Percentiles rank a stretch among this genome's conserved stretches.
phyloP scores from a whole-genome alignment of 163 green algal genomes.

The Picocystis sp. region DNA sequence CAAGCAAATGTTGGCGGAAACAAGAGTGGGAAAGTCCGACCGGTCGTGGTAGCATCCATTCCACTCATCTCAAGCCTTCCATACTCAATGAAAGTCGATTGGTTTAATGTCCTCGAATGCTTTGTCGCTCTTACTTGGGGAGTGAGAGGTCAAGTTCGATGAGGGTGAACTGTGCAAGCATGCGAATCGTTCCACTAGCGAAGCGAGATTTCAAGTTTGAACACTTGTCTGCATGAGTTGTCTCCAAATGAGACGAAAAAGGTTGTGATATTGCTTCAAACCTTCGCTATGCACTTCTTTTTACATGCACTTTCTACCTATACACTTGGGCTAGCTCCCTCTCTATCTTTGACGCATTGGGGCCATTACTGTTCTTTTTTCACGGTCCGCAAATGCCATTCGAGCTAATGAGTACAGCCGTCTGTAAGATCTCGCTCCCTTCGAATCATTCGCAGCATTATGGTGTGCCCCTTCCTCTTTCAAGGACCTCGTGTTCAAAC shows the following conservation, averaged over 20 bases:
- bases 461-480: background rate
- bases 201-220: constrained; percentile 79
- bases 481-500: constrained; percentile 54
- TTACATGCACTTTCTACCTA: constrained; percentile 17
- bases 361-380: constrained; percentile 4
- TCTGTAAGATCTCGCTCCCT: constrained; percentile 53
- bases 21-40: too few species aligned
- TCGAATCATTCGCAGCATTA: constrained; percentile 25
- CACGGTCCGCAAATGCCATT: constrained; percentile 32
- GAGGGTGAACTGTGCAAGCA: constrained; percentile 91
- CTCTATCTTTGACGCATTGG: background rate
- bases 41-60: too few species aligned
- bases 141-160: constrained; percentile 73
- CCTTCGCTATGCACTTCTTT: constrained; percentile 29
- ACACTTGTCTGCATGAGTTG: constrained; percentile 92
- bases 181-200: constrained; percentile 80
- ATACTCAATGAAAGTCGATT: constrained; percentile 37
- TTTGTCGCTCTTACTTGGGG: constrained; percentile 58
- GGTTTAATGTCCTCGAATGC: constrained; percentile 59
- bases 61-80: too few species aligned
- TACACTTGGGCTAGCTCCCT: constrained; percentile 30
- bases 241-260: constrained; percentile 83
- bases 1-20: too few species aligned
- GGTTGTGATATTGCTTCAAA: constrained; percentile 38
- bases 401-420: constrained; percentile 65